Percentiles rank a stretch among this genome's conserved stretches.
These are phyloP conservation scores for Ascochyta pisi DNA, from an alignment of 2,329 filamentous ascomycete genomes.

Conservation along the genomic window DNA sequence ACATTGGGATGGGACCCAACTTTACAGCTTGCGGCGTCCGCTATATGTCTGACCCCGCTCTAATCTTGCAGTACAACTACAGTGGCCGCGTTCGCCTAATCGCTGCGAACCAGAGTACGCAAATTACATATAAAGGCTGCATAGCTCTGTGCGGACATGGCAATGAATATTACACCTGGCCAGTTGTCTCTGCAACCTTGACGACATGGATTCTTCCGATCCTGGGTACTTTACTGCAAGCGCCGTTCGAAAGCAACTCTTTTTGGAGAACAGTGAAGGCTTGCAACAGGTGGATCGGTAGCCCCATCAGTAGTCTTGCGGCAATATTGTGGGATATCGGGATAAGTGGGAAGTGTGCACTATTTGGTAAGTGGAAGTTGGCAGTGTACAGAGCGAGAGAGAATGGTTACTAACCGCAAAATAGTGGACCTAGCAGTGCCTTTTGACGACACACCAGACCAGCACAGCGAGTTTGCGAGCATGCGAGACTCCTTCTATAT, in stretches of 20 bases:
- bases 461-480: slow-evolving; percentile 38
- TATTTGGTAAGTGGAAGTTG: slow-evolving; percentile 8
- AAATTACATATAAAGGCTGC: slow-evolving; percentile 41
- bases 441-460: slow-evolving; percentile 30
- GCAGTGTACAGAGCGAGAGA: background rate
- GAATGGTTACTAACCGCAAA: slow-evolving; percentile 21
- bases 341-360: slow-evolving; percentile 43
- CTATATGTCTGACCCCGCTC: slow-evolving; percentile 20
- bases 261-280: slow-evolving; percentile 44
- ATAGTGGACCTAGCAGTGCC: slow-evolving; percentile 40
- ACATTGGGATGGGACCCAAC: slow-evolving; percentile 14
- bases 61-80: slow-evolving; percentile 27
- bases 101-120: slow-evolving; percentile 20
- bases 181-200: slow-evolving; percentile 34
- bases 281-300: slow-evolving; percentile 43
- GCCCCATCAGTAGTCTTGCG: slow-evolving; percentile 40
- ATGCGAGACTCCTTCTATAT: slow-evolving; percentile 53
- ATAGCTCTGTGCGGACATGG: slow-evolving; percentile 38
- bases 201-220: slow-evolving; percentile 49
- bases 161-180: slow-evolving; percentile 41
- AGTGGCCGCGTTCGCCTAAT: slow-evolving; percentile 19
- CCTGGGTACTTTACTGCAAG: slow-evolving; percentile 46
- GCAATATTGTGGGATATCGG: slow-evolving; percentile 48
- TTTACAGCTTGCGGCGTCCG: slow-evolving; percentile 25
- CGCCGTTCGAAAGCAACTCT: slow-evolving; percentile 48